Evolutionary conservation across 305 asterid species (phyloP).

Genomic region (Petunia hybrid): DNA sequence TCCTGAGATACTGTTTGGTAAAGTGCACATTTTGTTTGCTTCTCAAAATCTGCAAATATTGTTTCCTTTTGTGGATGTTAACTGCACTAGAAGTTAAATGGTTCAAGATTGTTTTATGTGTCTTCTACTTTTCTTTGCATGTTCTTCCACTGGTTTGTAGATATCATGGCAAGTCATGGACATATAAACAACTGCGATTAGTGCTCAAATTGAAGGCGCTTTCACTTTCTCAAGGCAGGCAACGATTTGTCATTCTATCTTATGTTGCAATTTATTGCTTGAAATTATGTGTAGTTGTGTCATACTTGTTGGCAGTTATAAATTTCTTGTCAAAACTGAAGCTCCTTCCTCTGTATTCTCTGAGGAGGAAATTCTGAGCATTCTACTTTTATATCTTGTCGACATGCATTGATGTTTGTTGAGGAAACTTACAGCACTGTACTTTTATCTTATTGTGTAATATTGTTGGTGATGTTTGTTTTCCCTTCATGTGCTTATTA

Average conservation of each 20-base stretch:
- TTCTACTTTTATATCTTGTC: background rate
- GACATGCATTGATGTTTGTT: constrained; percentile 13
- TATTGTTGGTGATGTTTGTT: background rate
- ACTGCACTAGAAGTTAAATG: constrained; percentile 47
- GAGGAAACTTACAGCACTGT: background rate
- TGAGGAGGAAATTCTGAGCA: background rate
- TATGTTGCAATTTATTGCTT: constrained; percentile 54
- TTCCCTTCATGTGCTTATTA: background rate
- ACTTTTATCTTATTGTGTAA: constrained; percentile 16
- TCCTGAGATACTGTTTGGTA: constrained; percentile 26
- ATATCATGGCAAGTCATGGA: constrained; percentile 88
- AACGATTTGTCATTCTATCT: constrained; percentile 65
- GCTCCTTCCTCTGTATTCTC: constrained; percentile 15
- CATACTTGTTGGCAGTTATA: constrained; percentile 25
- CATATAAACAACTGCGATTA: constrained; percentile 77
- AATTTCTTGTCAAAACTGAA: background rate
- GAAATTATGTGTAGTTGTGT: constrained; percentile 39
- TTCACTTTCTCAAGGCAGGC: constrained; percentile 89
- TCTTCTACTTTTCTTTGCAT: constrained; percentile 82
- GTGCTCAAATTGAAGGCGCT: constrained; percentile 85
- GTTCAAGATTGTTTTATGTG: constrained; percentile 56
- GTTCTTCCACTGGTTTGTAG: constrained; percentile 89
- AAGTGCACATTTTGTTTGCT: constrained; percentile 41
- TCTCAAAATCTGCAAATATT: constrained; percentile 40
- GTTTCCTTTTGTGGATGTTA: constrained; percentile 51